Evolutionary conservation across 768 basidiomycete genomes (phyloP).

Genomic region (Macrolepiota albuminosa): DNA sequence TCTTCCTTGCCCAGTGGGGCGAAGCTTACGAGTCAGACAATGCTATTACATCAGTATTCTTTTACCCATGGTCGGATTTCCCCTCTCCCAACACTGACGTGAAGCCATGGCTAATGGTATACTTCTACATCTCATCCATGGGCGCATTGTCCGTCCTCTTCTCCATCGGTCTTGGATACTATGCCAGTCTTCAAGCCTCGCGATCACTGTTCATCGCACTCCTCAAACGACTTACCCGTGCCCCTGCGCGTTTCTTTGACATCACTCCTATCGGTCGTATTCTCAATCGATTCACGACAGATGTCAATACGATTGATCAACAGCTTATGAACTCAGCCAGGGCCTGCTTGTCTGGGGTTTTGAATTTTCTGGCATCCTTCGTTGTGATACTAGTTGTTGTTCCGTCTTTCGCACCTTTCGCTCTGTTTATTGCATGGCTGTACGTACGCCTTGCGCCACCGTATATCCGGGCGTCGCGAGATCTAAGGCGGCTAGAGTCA

Average conservation of each 20-base stretch:
- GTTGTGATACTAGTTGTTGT: constrained; percentile 57
- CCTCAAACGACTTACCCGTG: constrained; percentile 50
- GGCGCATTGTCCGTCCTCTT: constrained; percentile 50
- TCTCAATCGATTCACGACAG: constrained; percentile 73
- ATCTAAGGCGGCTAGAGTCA: constrained; percentile 63
- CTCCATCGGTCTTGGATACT: constrained; percentile 61
- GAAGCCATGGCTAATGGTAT: constrained; percentile 61
- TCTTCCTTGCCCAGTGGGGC: constrained; percentile 66
- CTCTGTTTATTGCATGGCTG: constrained; percentile 62
- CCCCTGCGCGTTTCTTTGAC: constrained; percentile 70
- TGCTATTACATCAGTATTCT: constrained; percentile 12
- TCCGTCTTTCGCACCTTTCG: constrained; percentile 62
- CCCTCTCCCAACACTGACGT: constrained; percentile 59
- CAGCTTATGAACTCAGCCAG: constrained; percentile 53
- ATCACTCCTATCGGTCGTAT: constrained; percentile 73
- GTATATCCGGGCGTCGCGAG: constrained; percentile 59
- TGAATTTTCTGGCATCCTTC: constrained; percentile 63
- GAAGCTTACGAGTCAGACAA: constrained; percentile 50
- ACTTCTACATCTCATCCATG: constrained; percentile 55
- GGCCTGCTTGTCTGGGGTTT: constrained; percentile 47
- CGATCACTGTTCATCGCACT: constrained; percentile 53
- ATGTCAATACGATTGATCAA: constrained; percentile 72
- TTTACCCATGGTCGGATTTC: constrained; percentile 42
- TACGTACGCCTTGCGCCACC: constrained; percentile 60
- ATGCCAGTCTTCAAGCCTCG: constrained; percentile 64